Percentiles rank a stretch among this genome's conserved stretches.
Conservation (phyloP, 1,139 yeast species). For the Yamadazyma atmosphaerica region DNA sequence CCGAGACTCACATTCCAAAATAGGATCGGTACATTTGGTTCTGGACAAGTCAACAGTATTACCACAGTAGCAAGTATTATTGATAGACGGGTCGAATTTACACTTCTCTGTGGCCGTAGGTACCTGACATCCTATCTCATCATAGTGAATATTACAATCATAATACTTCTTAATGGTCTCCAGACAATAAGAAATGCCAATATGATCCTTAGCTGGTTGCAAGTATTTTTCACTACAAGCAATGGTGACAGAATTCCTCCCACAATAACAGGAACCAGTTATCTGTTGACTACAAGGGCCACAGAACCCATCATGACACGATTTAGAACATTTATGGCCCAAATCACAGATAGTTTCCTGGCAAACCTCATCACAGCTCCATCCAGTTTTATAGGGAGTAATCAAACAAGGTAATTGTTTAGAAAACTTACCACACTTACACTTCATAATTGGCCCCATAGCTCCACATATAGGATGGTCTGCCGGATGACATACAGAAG, state of each 20-base stretch:
- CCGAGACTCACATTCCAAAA: conserved; percentile 66
- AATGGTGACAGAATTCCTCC: conserved; percentile 46
- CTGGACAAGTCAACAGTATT: conserved; percentile 41
- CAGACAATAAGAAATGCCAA: conserved; percentile 65
- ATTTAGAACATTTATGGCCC: conserved; percentile 58
- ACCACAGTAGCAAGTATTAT: conserved; percentile 80
- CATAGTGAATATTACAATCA: conserved; percentile 70
- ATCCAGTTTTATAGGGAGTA: conserved; percentile 67
- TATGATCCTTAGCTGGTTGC: conserved; percentile 42
- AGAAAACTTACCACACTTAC: conserved; percentile 71
- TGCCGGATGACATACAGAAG: conserved; percentile 84
- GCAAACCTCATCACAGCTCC: conserved; percentile 69
- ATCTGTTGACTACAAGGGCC: conserved; percentile 57
- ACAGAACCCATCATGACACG: conserved; percentile 72
- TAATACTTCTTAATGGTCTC: conserved; percentile 49
- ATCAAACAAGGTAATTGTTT: conserved; percentile 71
- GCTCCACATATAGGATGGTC: conserved; percentile 84
- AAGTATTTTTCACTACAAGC: conserved; percentile 51
- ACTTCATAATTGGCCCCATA: conserved; percentile 64
- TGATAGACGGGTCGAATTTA: conserved; percentile 58
- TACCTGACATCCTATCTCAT: conserved; percentile 61
- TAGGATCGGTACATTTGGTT: conserved; percentile 65
- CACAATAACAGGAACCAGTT: conserved; percentile 70
- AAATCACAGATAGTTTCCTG: conserved; percentile 67
- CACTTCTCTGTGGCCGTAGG: conserved; percentile 49